Evolutionary conservation across 2,329 filamentous ascomycete genomes (phyloP).

Genomic region (Phialemonium atrogriseum): DNA sequence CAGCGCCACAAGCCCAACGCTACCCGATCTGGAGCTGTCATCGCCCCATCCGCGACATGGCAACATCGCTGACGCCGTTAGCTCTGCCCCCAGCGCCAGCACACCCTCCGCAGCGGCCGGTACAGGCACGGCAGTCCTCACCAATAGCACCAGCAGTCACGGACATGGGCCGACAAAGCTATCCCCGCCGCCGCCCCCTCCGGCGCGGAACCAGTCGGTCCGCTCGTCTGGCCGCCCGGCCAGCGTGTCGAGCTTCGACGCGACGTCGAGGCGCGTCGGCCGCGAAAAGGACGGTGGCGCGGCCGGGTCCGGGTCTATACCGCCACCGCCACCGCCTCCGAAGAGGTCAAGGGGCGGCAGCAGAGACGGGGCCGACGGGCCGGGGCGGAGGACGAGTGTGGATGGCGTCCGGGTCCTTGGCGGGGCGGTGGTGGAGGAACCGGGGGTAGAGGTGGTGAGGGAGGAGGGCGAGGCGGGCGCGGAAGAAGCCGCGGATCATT

Average conservation of each 20-base stretch:
- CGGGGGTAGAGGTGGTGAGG: conserved; percentile 10
- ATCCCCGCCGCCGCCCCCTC: conserved; percentile 25
- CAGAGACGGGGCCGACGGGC: conserved; percentile 31
- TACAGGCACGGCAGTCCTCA: conserved; percentile 1
- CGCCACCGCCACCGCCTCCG: conserved; percentile 41
- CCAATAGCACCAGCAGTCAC: conserved; percentile 11
- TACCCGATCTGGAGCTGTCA: too few species aligned
- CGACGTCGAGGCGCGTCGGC: conserved; percentile 19
- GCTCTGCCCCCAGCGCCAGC: conserved; percentile 1
- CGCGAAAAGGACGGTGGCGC: conserved; percentile 18
- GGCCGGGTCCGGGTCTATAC: too few species aligned
- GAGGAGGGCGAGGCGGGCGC: conserved; percentile 11
- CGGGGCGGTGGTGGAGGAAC: conserved; percentile 10
- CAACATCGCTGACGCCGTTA: too few species aligned
- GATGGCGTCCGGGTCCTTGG: conserved; percentile 16
- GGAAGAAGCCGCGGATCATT: conserved; percentile 17
- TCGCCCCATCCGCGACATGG: too few species aligned
- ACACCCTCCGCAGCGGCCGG: conserved; percentile 3
- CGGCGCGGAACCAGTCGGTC: conserved; percentile 20
- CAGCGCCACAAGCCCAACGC: conserved; percentile 2
- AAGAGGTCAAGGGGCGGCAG: conserved; percentile 38
- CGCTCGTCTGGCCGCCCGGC: conserved; percentile 34
- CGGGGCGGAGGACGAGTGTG: conserved; percentile 21
- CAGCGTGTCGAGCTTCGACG: conserved; percentile 33
- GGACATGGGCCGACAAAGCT: conserved; percentile 14